Base-by-base conservation (phyloP, 306 rosid genomes). In the Prunus fruticosa region DNA sequence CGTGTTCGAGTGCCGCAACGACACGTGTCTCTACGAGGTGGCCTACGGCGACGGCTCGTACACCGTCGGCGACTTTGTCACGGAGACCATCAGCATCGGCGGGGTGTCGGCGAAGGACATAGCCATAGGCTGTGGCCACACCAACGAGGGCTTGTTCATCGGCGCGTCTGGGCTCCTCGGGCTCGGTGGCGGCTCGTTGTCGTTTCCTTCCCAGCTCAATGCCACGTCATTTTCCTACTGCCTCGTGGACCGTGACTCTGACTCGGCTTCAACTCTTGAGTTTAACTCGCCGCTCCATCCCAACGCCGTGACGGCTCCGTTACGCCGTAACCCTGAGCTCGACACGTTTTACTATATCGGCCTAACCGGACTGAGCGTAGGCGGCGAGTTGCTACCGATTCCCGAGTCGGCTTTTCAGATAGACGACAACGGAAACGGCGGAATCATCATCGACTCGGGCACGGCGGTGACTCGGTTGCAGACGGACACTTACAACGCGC, bases 151-250 rank as follows among this genome's bases (percentile, higher is more conserved):
- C 0, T 50, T 94, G 56, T 94, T 94, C 64, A 71, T 94, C 58
- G 98, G 97, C 51, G 96, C 97, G 0, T 91, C 97, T 11, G 97
- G 98, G 1, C 77, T 94, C 61, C 91, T 94, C 30, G 98, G 98
- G 2, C 91, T 94, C 51, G 98, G 98, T 6, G 96, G 97, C 25
- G 96, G 98, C 8, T 20, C 87, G 11, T 79, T 91, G 0, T 90
- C 98, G 6, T 90, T 94, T 2, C 92, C 97, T 5, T 85, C 93
- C 4, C 97, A 92, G 78, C 88, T 94, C 2, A 90, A 89, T 14
- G 82, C 97, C 43, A 75, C 91, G 54, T 86, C 94, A 23, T 88
- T 94, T 56, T 92, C 97, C 0, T 94, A 94, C 73, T 94, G 97
- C 25, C 91, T 92, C 58, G 96, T 94, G 6, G 95, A 94, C 80